Evolutionary conservation across 257 asterid species (phyloP), one percentile per base, ranked within the genome.

Genomic region (Przewalskia tangutica): DNA sequence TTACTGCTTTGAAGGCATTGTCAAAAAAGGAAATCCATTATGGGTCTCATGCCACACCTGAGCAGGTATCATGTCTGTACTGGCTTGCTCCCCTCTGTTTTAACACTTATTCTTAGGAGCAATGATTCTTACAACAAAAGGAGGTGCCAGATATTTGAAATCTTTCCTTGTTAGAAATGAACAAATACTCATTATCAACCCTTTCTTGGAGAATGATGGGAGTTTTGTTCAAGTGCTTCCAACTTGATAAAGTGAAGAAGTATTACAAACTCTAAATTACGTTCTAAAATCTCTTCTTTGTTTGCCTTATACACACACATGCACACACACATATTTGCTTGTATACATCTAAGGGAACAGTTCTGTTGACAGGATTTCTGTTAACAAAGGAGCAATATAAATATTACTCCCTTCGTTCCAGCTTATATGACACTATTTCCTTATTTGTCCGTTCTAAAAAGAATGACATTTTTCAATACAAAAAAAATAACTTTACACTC

Each of bases 21-120:
- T 91, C 97, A 32, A 85, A 84, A 82, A 91, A 89, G 85, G 97
- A 93, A 77, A 84, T 93, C 85, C 91, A 91, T 82, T 93, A 93
- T 82, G 97, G 97, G 68, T 87, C 92, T 86, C 63, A 88, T 85
- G 97, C 97, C 10, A 91, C 98, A 34, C 64, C 97, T 77, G 98
- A 93, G 83, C 97, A 94, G 95, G 98, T 93, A 86, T 17, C 36
- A 18, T 65, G 46, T 55, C 27, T 51, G 54, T 77, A 71, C 40
- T 71, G 38, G 4, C 34, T 55, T 34, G 44, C 17, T 55, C 53
- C n/a, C 53, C 38, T 11, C 4, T 18, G 16, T 27, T 27, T 38
- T 2, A 59, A 58, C 14, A 34, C 71, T 55, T 62, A 1, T 14
- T 40, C 38, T 56, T 56, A n/a, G 20, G 66, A 53, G 50, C 16